phyloP scores from a whole-genome alignment of 2,329 filamentous ascomycete species.

The Nemania sp. region DNA sequence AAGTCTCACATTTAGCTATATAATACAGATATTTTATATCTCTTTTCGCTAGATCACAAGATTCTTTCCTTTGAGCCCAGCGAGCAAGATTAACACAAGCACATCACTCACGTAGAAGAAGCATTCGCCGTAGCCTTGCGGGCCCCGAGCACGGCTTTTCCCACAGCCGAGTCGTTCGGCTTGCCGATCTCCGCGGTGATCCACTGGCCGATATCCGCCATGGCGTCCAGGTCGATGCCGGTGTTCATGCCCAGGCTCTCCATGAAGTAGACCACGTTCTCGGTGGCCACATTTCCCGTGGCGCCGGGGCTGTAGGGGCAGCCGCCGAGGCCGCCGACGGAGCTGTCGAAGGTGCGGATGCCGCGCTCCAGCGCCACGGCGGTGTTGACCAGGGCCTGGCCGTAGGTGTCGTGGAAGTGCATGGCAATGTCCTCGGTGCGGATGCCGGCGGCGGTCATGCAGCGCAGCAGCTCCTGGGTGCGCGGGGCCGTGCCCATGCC shows the following conservation, averaged over 20 bases:
- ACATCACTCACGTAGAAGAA: background rate
- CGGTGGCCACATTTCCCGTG: slow-evolving; percentile 63
- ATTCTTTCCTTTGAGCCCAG: no score
- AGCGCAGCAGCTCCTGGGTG: slow-evolving; percentile 50
- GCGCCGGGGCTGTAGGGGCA: slow-evolving; percentile 71
- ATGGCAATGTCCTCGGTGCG: slow-evolving; percentile 61
- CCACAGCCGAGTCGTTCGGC: slow-evolving; percentile 45
- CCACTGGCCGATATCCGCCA: slow-evolving; percentile 61
- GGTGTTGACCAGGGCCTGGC: slow-evolving; percentile 68
- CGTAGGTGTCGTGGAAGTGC: slow-evolving; percentile 75
- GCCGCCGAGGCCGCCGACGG: slow-evolving; percentile 67
- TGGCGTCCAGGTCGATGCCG: slow-evolving; percentile 58
- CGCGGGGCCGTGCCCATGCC: slow-evolving; percentile 73
- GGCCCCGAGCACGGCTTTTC: slow-evolving; percentile 40
- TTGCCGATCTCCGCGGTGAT: slow-evolving; percentile 55
- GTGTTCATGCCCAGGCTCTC: slow-evolving; percentile 62
- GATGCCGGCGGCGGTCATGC: slow-evolving; percentile 54
- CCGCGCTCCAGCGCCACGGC: slow-evolving; percentile 66
- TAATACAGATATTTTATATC: no score
- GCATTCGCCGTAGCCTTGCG: slow-evolving; percentile 25
- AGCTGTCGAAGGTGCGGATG: slow-evolving; percentile 67
- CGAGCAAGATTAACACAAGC: background rate
- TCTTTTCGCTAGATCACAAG: no score
- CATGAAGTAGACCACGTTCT: slow-evolving; percentile 49
- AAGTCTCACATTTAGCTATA: no score